These are phyloP conservation scores for Gastrodia elata DNA, from an alignment of 106 monocot genomes.

Conservation along the genomic window DNA sequence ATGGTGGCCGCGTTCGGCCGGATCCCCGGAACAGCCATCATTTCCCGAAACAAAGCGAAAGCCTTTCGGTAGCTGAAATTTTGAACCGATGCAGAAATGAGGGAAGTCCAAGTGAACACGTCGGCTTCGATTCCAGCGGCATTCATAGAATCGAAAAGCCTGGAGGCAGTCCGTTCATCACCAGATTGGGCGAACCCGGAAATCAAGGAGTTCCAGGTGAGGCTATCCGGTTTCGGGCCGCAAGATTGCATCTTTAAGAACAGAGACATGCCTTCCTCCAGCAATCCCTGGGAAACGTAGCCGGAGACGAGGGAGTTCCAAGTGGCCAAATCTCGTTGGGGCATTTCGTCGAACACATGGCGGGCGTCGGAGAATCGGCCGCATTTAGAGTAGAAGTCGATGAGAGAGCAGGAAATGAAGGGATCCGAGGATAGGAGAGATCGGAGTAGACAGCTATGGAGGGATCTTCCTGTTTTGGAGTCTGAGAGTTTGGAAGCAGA, in stretches of 20 bases:
- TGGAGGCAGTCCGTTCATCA: constrained; percentile 15
- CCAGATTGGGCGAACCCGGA: constrained; percentile 37
- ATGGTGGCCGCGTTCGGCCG: constrained; percentile 45
- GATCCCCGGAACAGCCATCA: constrained; percentile 21
- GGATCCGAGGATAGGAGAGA: constrained; percentile 13
- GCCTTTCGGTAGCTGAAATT: constrained; percentile 31
- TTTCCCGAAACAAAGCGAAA: constrained; percentile 26
- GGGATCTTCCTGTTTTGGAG: constrained; percentile 11
- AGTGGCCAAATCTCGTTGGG: constrained; percentile 28
- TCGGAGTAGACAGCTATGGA: constrained; percentile 21
- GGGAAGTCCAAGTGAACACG: constrained; percentile 49
- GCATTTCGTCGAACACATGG: constrained; percentile 37
- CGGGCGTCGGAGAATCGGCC: constrained; percentile 20
- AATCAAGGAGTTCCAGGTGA: constrained; percentile 49
- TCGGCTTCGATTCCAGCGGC: constrained; percentile 32
- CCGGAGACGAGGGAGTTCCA: constrained; percentile 63
- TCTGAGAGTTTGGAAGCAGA: constrained; percentile 24
- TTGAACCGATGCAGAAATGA: constrained; percentile 29
- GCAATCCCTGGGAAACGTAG: constrained; percentile 22
- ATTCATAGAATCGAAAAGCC: constrained; percentile 25
- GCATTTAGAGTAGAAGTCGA: constrained; percentile 38
- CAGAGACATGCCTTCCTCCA: constrained; percentile 20
- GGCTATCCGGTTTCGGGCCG: constrained; percentile 23
- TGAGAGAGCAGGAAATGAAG: constrained; percentile 30
- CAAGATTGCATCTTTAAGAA: constrained; percentile 18